A percentile compares a stretch with the other conserved stretches of the same genome.
These are phyloP conservation scores for Rhamnella rubrinervis DNA, from an alignment of 331 rosid species.

Conservation along the genomic window DNA sequence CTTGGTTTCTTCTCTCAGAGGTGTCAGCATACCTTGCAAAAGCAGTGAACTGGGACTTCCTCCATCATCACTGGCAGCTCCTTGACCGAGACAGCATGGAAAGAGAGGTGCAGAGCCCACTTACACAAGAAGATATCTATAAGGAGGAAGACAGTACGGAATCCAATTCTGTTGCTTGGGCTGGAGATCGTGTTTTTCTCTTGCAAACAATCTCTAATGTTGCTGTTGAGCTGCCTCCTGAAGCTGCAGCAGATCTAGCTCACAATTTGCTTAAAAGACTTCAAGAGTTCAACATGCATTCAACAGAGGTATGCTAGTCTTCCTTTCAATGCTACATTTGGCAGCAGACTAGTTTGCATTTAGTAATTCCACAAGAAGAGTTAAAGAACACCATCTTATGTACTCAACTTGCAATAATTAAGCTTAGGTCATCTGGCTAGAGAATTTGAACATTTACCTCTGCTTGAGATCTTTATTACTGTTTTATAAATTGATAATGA, in stretches of 20 bases:
- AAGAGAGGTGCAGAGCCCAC: constrained; percentile 43
- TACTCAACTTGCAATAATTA: neutral
- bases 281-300: constrained; percentile 79
- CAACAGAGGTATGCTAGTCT: constrained; percentile 67
- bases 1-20: constrained; percentile 95
- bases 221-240: constrained; percentile 73
- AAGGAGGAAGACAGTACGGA: constrained; percentile 47
- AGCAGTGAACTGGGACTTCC: constrained; percentile 88
- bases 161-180: constrained; percentile 73
- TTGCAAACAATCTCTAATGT: constrained; percentile 90
- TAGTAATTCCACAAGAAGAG: neutral
- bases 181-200: constrained; percentile 86
- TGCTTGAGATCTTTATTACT: constrained; percentile 6
- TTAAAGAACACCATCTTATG: neutral
- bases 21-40: constrained; percentile 76
- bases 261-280: constrained; percentile 70
- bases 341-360: constrained; percentile 5
- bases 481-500: neutral
- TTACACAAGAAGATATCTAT: constrained; percentile 33
- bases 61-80: constrained; percentile 90
- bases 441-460: neutral
- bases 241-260: constrained; percentile 83
- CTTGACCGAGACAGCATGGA: constrained; percentile 63
- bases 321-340: constrained; percentile 19
- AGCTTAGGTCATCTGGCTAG: constrained; percentile 9